Percentiles rank a stretch among this genome's conserved stretches.
phyloP scores from a whole-genome alignment of 2,329 filamentous ascomycete species.

The Elsinoe ampelina region DNA sequence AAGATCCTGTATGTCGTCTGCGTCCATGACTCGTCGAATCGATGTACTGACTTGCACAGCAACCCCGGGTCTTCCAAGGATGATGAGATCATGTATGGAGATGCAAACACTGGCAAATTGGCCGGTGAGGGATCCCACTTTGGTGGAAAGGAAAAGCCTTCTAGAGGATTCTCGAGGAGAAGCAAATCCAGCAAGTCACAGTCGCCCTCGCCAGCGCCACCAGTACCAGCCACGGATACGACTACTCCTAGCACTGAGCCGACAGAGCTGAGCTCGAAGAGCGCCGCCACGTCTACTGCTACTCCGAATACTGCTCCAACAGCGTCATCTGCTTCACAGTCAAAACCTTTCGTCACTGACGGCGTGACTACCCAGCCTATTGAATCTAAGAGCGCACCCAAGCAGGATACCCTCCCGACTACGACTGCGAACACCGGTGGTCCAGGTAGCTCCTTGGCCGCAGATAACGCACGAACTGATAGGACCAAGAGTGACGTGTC shows the following conservation, averaged over 20 bases:
- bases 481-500: conserved; percentile 6
- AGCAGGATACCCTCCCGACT: neutral
- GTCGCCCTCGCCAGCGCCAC: conserved; percentile 16
- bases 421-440: conserved; percentile 12
- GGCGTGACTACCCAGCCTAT: neutral
- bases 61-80: conserved; percentile 28
- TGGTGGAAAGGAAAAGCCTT: conserved; percentile 11
- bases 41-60: conserved; percentile 16
- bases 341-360: neutral
- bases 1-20: conserved; percentile 30
- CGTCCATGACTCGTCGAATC: neutral
- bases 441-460: conserved; percentile 14
- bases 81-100: conserved; percentile 28
- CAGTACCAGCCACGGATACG: neutral
- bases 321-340: neutral
- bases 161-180: conserved; percentile 12
- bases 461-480: conserved; percentile 2
- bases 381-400: neutral
- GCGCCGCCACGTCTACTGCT: neutral
- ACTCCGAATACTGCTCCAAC: neutral
- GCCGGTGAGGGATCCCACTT: conserved; percentile 23
- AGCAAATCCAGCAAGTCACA: conserved; percentile 17
- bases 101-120: conserved; percentile 16
- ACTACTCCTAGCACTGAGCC: neutral
- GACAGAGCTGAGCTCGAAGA: neutral